Evolutionary conservation across 2,329 filamentous ascomycete species (phyloP), one percentile per base, ranked within the genome.

Genomic region (Reticulascus tulasneorum): DNA sequence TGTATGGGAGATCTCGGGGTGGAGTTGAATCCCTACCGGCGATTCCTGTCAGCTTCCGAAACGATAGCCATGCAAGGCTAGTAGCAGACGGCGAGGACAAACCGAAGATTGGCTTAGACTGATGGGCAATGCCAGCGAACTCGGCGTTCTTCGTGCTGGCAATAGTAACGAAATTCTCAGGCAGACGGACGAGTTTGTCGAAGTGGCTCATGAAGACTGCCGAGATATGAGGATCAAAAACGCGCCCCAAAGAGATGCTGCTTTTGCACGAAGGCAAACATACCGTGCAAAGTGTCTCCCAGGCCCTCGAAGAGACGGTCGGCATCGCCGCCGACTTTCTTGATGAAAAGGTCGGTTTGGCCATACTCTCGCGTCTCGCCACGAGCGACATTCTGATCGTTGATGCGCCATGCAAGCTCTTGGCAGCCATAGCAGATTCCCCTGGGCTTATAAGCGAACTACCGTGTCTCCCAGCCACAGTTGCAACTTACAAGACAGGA

Each of bases 171-270:
- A 94, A 95, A 25, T 72, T 76, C 23, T 82, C 67, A 8, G 90
- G 90, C 24, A 95, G 69, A 37, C 74, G 67, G 24, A 73, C 74
- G 9, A 97, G 75, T 71, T 94, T 94, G 64, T 96, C 89, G 40
- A 81, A 82, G 59, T 97, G 91, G 48, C 78, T 85, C 90, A 96
- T 96, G 74, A 78, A 91, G 11, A 86, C 69, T 53, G 32, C 24
- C 13, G 20, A 37, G 9, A 24, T 31, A 38, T 42, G 22, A 37
- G 23, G 18, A 22, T 36, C 24, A 16, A 19, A 28, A 21, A 19
- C 3, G 12, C 7, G n/a, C n/a, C n/a, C n/a, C n/a, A n/a, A n/a
- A n/a, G 7, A 17, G 21, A 18, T 5, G 13, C 3, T 9, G 12
- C 16, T 20, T 15, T 4, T 6, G 7, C 11, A 19, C 16, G 9